These are phyloP conservation scores for Kitagawia praeruptora DNA, from an alignment of 129 eudicot genomes.

Conservation along the genomic window DNA sequence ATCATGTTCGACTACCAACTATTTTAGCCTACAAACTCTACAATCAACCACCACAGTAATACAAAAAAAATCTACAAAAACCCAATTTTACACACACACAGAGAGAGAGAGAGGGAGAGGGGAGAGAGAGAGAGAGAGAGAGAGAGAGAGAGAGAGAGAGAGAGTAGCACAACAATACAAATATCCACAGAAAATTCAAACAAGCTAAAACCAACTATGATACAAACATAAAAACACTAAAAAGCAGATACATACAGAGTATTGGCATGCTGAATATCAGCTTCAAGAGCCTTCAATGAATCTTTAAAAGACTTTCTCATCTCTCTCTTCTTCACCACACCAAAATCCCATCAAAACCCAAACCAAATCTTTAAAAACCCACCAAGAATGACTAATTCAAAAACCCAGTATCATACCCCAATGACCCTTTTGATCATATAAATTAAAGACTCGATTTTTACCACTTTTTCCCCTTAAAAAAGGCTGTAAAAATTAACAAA, in stretches of 20 bases:
- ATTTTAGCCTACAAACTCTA: neutral
- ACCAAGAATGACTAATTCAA: neutral
- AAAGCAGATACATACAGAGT: conserved; percentile 44
- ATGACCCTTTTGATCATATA: neutral
- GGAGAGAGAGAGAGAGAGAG: too few species aligned
- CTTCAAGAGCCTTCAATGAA: conserved; percentile 85
- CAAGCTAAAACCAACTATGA: neutral
- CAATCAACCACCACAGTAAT: neutral
- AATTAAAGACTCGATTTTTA: neutral
- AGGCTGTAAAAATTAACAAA: neutral
- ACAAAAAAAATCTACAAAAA: neutral
- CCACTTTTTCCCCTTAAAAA: neutral
- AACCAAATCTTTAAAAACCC: neutral
- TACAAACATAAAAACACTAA: neutral
- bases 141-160: too few species aligned
- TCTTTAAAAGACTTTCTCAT: conserved; percentile 86
- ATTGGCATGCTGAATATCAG: conserved; percentile 88
- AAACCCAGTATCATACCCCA: neutral
- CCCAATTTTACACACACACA: neutral
- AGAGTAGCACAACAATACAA: too few species aligned
- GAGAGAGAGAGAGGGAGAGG: too few species aligned
- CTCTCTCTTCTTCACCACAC: conserved; percentile 13
- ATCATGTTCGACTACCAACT: neutral
- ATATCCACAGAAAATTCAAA: neutral
- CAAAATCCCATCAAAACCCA: conserved; percentile 45